Evolutionary conservation across 2,329 filamentous ascomycete species (phyloP).

Genomic region (Tolypocladium inflatum): DNA sequence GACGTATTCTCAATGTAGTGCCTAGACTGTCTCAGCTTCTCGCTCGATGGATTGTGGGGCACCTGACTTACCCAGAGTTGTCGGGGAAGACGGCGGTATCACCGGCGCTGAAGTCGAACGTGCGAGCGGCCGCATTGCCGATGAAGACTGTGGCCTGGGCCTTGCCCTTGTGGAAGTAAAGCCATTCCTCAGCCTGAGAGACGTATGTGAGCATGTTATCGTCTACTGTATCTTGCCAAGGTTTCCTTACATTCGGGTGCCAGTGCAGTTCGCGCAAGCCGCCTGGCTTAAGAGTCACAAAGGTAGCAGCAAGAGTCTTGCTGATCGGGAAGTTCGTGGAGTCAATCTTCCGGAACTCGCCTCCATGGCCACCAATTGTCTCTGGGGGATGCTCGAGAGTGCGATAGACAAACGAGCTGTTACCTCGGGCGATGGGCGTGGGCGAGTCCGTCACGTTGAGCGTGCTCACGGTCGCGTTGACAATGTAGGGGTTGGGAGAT

Average conservation of each 20-base stretch:
- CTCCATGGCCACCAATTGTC: conserved; percentile 50
- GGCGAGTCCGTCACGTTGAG: conserved; percentile 26
- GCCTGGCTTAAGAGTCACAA: conserved; percentile 54
- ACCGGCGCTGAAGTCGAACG: conserved; percentile 58
- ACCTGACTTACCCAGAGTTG: conserved; percentile 39
- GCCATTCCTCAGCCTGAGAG: conserved; percentile 54
- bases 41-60: background rate
- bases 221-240: no score
- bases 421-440: conserved; percentile 39
- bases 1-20: conserved; percentile 65
- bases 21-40: conserved; percentile 14
- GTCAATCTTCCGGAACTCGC: conserved; percentile 55
- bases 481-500: conserved; percentile 49
- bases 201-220: no score
- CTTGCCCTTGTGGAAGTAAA: conserved; percentile 57
- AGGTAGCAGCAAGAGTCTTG: conserved; percentile 55
- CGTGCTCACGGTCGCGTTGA: conserved; percentile 42
- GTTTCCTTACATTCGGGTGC: conserved; percentile 49
- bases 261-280: conserved; percentile 59
- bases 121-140: conserved; percentile 49
- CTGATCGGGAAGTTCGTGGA: conserved; percentile 57
- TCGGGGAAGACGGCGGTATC: conserved; percentile 61
- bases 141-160: conserved; percentile 57
- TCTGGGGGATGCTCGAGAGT: conserved; percentile 45
- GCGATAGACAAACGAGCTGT: conserved; percentile 53